These are phyloP conservation scores for Labyrinthula sp. DNA, from an alignment of 352 stramenopile genomes.

Conservation along the genomic window DNA sequence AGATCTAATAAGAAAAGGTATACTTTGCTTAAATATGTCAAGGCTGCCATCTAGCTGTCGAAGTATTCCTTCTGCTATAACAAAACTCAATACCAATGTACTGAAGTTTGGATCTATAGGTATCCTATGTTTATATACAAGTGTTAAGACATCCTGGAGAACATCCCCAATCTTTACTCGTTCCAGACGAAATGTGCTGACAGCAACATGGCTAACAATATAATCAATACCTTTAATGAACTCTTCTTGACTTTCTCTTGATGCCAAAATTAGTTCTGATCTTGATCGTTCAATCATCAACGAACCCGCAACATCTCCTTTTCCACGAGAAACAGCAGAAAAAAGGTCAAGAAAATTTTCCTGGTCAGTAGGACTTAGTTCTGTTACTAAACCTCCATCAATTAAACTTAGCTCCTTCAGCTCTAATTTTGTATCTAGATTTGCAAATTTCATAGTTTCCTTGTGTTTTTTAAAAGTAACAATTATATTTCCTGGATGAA, in stretches of 20 bases:
- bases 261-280: not conserved
- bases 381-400: conserved; percentile 36
- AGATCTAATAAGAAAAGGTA: conserved; percentile 37
- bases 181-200: conserved; percentile 33
- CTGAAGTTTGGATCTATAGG: conserved; percentile 37
- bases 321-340: conserved; percentile 34
- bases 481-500: conserved; percentile 66
- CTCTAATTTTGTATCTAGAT: too few species aligned
- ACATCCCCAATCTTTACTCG: conserved; percentile 35
- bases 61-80: conserved; percentile 36
- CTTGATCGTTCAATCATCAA: conserved; percentile 37
- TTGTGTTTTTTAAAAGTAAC: conserved; percentile 15
- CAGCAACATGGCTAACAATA: conserved; percentile 31
- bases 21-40: conserved; percentile 34
- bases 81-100: conserved; percentile 36
- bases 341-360: conserved; percentile 39
- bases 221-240: conserved; percentile 34
- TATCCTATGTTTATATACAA: conserved; percentile 34
- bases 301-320: conserved; percentile 32
- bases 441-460: too few species aligned
- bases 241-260: conserved; percentile 30
- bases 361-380: conserved; percentile 31
- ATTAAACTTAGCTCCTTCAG: conserved; percentile 31
- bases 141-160: conserved; percentile 30
- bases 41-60: conserved; percentile 34